Evolutionary conservation across 202 grass and related monocot genomes (phyloP), one percentile per base, ranked within the genome.

Genomic region (Setaria viridis): DNA sequence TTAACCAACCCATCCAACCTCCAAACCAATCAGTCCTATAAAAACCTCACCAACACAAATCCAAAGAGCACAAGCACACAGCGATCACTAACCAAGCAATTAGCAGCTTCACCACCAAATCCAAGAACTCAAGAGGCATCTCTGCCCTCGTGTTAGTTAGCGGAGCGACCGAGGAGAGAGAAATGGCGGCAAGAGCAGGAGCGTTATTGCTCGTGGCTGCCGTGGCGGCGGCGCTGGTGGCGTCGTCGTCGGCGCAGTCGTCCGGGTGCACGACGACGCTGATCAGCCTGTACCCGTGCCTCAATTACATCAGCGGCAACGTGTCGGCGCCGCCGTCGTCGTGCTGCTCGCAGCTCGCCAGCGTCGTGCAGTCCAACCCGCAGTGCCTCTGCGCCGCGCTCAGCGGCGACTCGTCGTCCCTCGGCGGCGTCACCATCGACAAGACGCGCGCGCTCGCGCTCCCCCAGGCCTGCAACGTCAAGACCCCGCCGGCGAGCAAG

Each of bases 221-320:
- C 1, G 70, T 53, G n/a, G 82, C 11, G 20, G 53, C 84, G 74
- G 13, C 81, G 51, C 76, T 93, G 9, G 48, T 47, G 17, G 29
- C 42, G 0, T 42, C 73, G 16, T 84, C 87, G 50, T 64, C 72
- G 32, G 91, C 89, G 10, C 91, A 95, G 86, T 84, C 85, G 86
- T 84, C 85, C 17, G 85, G 80, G 54, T 96, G 94, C 78, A 84
- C 86, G 59, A 50, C 91, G 11, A 83, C 78, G 69, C 81, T 96
- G 25, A 25, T 96, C 67, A 54, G 91, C 79, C 89, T 96, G 68
- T 93, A 88, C 69, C 91, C 94, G 57, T 96, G 94, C 89, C 79
- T 96, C 34, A 91, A 93, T 82, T 96, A 91, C 84, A 93, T 93
- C 79, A 89, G 84, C 74, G 94, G 94, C 50, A 93, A 91, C 37